phyloP scores from a whole-genome alignment of 108 stramenopile genomes.

The Nannochloropsis oceanica region DNA sequence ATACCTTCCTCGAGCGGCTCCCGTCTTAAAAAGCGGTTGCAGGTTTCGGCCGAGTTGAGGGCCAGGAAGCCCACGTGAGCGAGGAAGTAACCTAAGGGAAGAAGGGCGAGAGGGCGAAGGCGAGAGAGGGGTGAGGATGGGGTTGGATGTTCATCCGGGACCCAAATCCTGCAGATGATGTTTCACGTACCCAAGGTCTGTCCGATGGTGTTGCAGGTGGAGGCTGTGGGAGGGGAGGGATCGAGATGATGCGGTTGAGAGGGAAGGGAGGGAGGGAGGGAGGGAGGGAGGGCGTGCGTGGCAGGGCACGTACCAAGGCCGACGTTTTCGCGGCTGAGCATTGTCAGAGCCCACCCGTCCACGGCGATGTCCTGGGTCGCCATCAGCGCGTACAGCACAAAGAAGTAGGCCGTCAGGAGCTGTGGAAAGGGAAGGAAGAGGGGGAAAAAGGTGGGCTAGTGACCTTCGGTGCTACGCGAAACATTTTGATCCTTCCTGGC shows the following conservation, averaged over 20 bases:
- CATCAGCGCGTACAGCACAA: conserved; percentile 85
- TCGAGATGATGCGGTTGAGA: not conserved
- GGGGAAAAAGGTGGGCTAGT: conserved; percentile 42
- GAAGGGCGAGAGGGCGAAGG: not conserved
- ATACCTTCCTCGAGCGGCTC: not conserved
- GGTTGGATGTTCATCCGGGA: no score
- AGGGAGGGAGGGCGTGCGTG: not conserved
- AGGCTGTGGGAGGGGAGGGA: conserved; percentile 34
- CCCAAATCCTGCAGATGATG: no score
- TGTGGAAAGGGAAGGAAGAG: not conserved
- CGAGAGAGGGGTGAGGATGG: not conserved
- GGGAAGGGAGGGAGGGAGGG: not conserved
- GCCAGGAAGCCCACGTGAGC: conserved; percentile 90
- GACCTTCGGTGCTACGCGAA: no score
- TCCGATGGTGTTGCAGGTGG: conserved; percentile 86
- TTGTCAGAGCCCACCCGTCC: conserved; percentile 99
- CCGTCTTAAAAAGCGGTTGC: conserved; percentile 46
- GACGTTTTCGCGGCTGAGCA: conserved; percentile 80
- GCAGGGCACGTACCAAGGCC: conserved; percentile 46
- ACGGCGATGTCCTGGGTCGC: conserved; percentile 99
- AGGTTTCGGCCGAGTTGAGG: conserved; percentile 72
- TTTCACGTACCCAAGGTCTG: conserved; percentile 62
- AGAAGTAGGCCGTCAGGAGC: conserved; percentile 79
- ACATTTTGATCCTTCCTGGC: no score
- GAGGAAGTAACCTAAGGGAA: conserved; percentile 62